Base-by-base conservation (phyloP, 176 grass and related monocot species). In the Rhynchospora tenuis region DNA sequence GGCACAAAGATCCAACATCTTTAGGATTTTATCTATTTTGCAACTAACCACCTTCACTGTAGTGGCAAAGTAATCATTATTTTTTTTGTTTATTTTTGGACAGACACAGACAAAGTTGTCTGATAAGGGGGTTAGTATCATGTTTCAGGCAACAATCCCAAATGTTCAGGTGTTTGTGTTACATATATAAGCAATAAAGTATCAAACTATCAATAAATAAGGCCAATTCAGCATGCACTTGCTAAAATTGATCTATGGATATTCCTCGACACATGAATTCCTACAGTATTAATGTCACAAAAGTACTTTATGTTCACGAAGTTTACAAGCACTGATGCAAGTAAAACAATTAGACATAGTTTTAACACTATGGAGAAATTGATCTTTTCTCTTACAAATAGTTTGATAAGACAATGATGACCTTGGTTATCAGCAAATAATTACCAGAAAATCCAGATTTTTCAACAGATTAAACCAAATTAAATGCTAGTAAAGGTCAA, bases 241-340 rank as follows among this genome's bases (percentile, higher is more conserved):
- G 31, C 64, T 68, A 69, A 44, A 12, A 13, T 69, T 42, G 17
- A 31, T 66, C 65, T 7, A 69, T 44, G 65, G 16, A 43, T 69
- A n/a, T n/a, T n/a, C n/a, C 16, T 43, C 15, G 16, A 44, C 9
- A 68, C 12, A 43, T 42, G 14, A n/a, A 59, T 69, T 69, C 7
- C 9, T 7, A 0, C 13, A n/a, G 38, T 3, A 43, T 42, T n/a
- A 16, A 43, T 63, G 23, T 6, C 60, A n/a, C n/a, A 66, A 66
- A 66, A 64, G 60, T 22, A 4, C 14, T 73, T 28, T 74, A 38
- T 81, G 47, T 71, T 2, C 26, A 71, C 31, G n/a, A n/a, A 15
- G 50, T 70, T 78, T 82, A 46, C 65, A 94, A 77, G 44, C 44
- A 54, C 70, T 79, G 26, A n/a, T 78, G 45, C 81, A 74, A 77